Conservation (phyloP, 441 rosid species). For the Gossypium trilobum region DNA sequence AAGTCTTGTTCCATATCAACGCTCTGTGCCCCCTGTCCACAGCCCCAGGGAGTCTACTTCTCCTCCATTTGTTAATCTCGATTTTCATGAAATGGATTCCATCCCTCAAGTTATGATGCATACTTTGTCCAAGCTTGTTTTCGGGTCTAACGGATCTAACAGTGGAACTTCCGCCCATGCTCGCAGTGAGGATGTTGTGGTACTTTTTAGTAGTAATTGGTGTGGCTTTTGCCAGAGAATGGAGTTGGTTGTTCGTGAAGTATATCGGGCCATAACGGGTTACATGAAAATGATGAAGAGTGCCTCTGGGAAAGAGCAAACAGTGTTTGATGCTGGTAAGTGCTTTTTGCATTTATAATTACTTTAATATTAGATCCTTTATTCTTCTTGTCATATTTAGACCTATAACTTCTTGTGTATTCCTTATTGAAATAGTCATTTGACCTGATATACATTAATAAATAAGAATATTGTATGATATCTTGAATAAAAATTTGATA, state of each 20-base stretch:
- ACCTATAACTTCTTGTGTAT: neutral
- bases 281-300: constrained; percentile 34
- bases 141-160: constrained; percentile 45
- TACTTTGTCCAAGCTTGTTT: constrained; percentile 48
- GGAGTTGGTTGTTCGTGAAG: constrained; percentile 85
- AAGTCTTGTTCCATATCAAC: constrained; percentile 57
- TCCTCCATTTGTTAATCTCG: constrained; percentile 72
- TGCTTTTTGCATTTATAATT: constrained; percentile 11
- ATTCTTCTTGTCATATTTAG: constrained; percentile 8
- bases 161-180: constrained; percentile 26
- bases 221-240: constrained; percentile 96
- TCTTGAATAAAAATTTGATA: neutral
- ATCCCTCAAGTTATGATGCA: constrained; percentile 60
- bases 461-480: neutral
- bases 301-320: constrained; percentile 32
- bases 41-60: constrained; percentile 37
- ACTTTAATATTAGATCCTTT: constrained; percentile 4
- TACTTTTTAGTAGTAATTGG: constrained; percentile 77
- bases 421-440: neutral
- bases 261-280: constrained; percentile 56
- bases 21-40: constrained; percentile 39
- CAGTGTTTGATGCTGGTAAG: constrained; percentile 36
- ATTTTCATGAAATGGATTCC: constrained; percentile 72
- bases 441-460: neutral
- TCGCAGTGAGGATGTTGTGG: constrained; percentile 70